phyloP scores from a whole-genome alignment of 1,284 basidiomycete species.

The Fomitopsis pinicola region DNA sequence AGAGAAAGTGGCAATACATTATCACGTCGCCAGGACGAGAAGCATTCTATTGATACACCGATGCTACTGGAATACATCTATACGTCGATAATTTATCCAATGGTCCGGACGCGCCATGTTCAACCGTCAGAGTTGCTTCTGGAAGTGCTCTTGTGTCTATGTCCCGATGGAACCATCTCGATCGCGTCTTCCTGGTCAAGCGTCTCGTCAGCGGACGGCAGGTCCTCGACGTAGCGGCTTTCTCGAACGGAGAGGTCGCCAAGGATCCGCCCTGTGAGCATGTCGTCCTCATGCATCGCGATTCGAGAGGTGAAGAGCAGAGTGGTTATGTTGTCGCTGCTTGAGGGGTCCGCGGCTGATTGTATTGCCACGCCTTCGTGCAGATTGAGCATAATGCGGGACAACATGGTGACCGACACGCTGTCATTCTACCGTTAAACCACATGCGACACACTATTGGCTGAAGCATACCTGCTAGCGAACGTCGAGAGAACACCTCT shows the following conservation, averaged over 20 bases:
- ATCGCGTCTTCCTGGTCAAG: neutral
- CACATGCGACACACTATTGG: neutral
- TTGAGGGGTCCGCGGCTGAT: conserved; percentile 8
- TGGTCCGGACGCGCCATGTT: too few species aligned
- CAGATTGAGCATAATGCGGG: conserved; percentile 35
- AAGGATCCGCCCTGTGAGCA: neutral
- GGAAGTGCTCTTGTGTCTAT: neutral
- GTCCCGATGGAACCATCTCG: neutral
- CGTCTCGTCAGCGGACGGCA: neutral
- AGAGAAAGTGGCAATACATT: too few species aligned
- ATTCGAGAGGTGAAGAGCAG: conserved; percentile 24
- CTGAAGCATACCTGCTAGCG: conserved; percentile 19
- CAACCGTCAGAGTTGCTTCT: too few species aligned
- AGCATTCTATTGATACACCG: too few species aligned
- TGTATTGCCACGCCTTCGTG: conserved; percentile 15
- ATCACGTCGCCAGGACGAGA: too few species aligned
- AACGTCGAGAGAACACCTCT: conserved; percentile 26
- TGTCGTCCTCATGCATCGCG: neutral
- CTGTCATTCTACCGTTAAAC: conserved; percentile 11
- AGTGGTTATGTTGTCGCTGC: conserved; percentile 16
- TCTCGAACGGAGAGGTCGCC: neutral
- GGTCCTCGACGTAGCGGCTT: neutral
- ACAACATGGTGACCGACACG: conserved; percentile 33
- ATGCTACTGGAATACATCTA: neutral
- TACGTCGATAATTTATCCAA: neutral